Percentiles rank a stretch among this genome's conserved stretches.
Conservation (phyloP, 2,329 filamentous ascomycete species). For the Catunica adiposa region DNA sequence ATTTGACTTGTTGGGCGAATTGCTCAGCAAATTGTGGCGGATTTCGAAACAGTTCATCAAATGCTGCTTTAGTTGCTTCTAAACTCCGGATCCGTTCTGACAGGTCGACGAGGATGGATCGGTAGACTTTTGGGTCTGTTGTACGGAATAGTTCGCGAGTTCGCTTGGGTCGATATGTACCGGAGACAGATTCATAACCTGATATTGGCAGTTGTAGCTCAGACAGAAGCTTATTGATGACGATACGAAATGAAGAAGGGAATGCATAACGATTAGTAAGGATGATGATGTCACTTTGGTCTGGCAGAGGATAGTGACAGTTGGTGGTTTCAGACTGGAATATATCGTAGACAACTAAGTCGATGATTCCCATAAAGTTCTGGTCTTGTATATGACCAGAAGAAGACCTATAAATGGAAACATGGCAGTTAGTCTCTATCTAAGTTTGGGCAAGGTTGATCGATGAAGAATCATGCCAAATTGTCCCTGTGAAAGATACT, state of each 20-base stretch:
- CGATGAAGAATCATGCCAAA: neutral
- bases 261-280: slow-evolving; percentile 2
- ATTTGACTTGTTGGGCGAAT: neutral
- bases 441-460: too few relatives aligned
- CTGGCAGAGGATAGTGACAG: neutral
- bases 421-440: too few relatives aligned
- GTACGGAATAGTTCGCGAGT: slow-evolving; percentile 9
- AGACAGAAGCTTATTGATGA: slow-evolving; percentile 6
- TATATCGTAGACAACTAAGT: neutral
- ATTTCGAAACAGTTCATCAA: slow-evolving; percentile 7
- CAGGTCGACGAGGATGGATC: slow-evolving; percentile 5
- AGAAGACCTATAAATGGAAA: slow-evolving; percentile 1
- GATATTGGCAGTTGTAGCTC: slow-evolving; percentile 2
- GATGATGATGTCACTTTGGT: slow-evolving; percentile 1
- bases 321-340: neutral
- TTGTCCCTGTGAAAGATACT: neutral
- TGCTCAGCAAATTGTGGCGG: neutral
- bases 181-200: slow-evolving; percentile 2
- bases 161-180: neutral
- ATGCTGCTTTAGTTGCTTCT: slow-evolving; percentile 3
- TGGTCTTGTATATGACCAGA: neutral
- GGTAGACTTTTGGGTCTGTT: neutral
- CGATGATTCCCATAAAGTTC: slow-evolving; percentile 2
- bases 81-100: neutral
- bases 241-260: slow-evolving; percentile 7